Conservation (phyloP, 257 asterid genomes). For the Haberlea rhodopensis region DNA sequence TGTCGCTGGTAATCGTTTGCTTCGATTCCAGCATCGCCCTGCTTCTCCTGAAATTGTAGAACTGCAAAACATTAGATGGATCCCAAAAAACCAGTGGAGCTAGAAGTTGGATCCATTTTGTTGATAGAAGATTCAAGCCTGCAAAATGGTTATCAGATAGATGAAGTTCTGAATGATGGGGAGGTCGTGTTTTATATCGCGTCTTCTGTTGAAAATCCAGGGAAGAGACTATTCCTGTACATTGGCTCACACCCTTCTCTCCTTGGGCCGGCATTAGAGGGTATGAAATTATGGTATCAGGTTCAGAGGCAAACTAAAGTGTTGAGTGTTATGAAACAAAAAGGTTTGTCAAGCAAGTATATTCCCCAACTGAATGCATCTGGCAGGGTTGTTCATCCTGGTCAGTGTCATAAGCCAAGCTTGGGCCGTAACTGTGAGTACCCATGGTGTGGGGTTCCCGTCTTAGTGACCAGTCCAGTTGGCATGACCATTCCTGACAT, state of each 20-base stretch:
- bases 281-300: constrained; percentile 91
- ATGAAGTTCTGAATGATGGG: constrained; percentile 62
- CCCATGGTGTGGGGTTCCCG: constrained; percentile 87
- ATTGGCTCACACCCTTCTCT: constrained; percentile 92
- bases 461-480: constrained; percentile 77
- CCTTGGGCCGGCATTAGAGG: constrained; percentile 96
- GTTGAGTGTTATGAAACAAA: constrained; percentile 71
- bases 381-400: constrained; percentile 83
- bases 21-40: constrained; percentile 66
- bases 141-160: constrained; percentile 61
- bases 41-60: constrained; percentile 94
- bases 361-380: constrained; percentile 74
- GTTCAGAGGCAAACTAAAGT: constrained; percentile 98
- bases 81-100: constrained; percentile 53
- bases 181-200: constrained; percentile 60
- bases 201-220: constrained; percentile 61
- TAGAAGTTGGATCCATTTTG: constrained; percentile 68
- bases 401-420: constrained; percentile 59
- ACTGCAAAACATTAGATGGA: constrained; percentile 63
- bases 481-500: constrained; percentile 73
- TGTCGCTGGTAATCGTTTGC: constrained; percentile 63
- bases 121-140: constrained; percentile 75
- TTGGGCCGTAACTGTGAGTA: constrained; percentile 64
- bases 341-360: constrained; percentile 76
- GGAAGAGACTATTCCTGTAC: constrained; percentile 53